phyloP scores from a whole-genome alignment of 805 yeast genomes.

The Pichia eremophila region DNA sequence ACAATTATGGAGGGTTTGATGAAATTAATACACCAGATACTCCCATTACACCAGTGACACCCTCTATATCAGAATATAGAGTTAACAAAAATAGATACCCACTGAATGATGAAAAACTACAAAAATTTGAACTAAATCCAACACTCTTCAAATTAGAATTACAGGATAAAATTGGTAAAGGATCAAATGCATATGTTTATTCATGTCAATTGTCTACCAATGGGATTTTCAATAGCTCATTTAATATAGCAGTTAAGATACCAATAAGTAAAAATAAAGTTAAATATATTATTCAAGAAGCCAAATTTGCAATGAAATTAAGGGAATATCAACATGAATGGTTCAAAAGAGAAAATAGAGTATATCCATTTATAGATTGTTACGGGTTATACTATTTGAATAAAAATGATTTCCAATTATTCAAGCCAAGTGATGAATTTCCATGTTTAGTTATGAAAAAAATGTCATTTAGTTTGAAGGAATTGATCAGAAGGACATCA shows the following conservation, averaged over 20 bases:
- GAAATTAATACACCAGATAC: background rate
- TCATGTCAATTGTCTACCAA: slow-evolving; percentile 11
- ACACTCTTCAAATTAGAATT: slow-evolving; percentile 15
- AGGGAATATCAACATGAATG: slow-evolving; percentile 15
- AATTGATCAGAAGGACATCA: slow-evolving; percentile 11
- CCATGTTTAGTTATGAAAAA: slow-evolving; percentile 23
- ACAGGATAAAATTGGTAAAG: slow-evolving; percentile 17
- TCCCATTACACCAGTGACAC: slow-evolving; percentile 3
- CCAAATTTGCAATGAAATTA: slow-evolving; percentile 15
- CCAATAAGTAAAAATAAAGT: slow-evolving; percentile 20
- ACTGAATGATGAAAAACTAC: slow-evolving; percentile 11
- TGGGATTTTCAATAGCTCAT: slow-evolving; percentile 2
- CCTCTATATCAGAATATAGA: background rate
- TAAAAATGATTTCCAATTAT: slow-evolving; percentile 17
- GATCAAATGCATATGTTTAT: slow-evolving; percentile 25
- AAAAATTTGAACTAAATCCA: slow-evolving; percentile 15
- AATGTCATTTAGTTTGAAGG: slow-evolving; percentile 21
- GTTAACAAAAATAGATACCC: slow-evolving; percentile 7
- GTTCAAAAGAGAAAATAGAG: slow-evolving; percentile 5
- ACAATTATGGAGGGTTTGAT: background rate
- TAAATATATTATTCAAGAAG: slow-evolving; percentile 19
- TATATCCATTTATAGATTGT: slow-evolving; percentile 21
- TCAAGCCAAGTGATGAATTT: slow-evolving; percentile 17
- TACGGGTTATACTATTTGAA: slow-evolving; percentile 22
- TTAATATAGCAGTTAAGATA: slow-evolving; percentile 22